These are phyloP conservation scores for Ceratobasidium sp. DNA, from an alignment of 1,284 basidiomycete species.

Conservation along the genomic window DNA sequence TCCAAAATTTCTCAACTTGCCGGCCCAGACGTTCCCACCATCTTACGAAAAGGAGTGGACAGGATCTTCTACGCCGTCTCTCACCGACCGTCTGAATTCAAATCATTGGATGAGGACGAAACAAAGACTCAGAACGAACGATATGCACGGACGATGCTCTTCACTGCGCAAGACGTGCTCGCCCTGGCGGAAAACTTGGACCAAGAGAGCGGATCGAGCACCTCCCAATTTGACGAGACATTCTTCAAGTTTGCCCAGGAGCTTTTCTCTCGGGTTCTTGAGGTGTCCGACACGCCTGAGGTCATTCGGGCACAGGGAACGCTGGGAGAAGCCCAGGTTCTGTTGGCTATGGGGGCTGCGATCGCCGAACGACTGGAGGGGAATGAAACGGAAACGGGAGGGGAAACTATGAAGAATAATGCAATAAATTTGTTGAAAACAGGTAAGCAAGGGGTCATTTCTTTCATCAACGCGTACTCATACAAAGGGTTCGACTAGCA, in stretches of 20 bases:
- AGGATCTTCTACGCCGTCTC: neutral
- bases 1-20: neutral
- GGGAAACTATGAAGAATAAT: neutral
- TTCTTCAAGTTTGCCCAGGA: neutral
- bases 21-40: neutral
- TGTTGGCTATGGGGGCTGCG: constrained; percentile 6
- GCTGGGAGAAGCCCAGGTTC: neutral
- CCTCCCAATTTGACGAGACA: neutral
- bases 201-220: neutral
- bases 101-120: neutral
- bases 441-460: neutral
- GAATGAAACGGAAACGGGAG: neutral
- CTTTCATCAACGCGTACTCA: too few relatives aligned
- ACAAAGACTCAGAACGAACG: neutral
- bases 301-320: neutral
- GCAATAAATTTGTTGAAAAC: neutral
- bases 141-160: constrained; percentile 7
- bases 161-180: neutral
- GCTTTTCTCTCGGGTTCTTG: neutral
- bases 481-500: too few relatives aligned
- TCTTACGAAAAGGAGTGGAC: neutral
- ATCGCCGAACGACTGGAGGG: constrained; percentile 16
- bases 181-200: neutral
- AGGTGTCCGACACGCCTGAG: neutral
- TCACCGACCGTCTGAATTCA: neutral